Percentiles rank a stretch among this genome's conserved stretches.
phyloP scores from a whole-genome alignment of 2,329 filamentous ascomycete genomes.

The Colletotrichum cordylinicola region DNA sequence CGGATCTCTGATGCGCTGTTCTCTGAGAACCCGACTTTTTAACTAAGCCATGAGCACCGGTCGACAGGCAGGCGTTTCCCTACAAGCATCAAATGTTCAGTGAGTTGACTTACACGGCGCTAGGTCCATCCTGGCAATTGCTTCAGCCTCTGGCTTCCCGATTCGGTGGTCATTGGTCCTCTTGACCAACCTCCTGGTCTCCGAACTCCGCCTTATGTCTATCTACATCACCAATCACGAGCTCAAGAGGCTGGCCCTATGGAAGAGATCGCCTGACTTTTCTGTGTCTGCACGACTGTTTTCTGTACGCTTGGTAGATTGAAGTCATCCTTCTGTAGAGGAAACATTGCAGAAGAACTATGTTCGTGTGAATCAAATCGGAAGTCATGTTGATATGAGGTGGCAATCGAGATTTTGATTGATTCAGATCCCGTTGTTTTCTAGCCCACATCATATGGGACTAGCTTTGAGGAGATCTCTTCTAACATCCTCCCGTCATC shows the following conservation, averaged over 20 bases:
- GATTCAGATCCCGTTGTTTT: fast-evolving
- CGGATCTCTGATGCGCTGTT: background rate
- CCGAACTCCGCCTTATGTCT: background rate
- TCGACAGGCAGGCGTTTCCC: background rate
- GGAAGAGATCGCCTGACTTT: too few species aligned
- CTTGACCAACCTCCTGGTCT: background rate
- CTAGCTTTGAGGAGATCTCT: background rate
- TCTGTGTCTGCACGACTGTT: too few species aligned
- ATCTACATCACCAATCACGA: background rate
- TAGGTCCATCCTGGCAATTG: background rate
- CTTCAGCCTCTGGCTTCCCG: background rate
- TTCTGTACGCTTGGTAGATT: background rate
- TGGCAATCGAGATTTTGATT: fast-evolving
- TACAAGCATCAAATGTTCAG: background rate
- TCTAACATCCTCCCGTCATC: conserved; percentile 9
- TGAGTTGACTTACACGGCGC: background rate
- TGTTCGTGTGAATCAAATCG: background rate
- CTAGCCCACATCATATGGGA: fast-evolving
- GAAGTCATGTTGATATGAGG: too few species aligned
- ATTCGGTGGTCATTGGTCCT: background rate
- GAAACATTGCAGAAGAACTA: background rate
- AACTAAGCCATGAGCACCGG: background rate
- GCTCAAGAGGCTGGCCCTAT: background rate
- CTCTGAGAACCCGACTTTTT: background rate
- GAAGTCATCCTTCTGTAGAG: background rate